These are phyloP conservation scores for baker's yeast (Saccharomyces cerevisiae) DNA, from an alignment of 805 yeast genomes.

Conservation along the genomic window DNA sequence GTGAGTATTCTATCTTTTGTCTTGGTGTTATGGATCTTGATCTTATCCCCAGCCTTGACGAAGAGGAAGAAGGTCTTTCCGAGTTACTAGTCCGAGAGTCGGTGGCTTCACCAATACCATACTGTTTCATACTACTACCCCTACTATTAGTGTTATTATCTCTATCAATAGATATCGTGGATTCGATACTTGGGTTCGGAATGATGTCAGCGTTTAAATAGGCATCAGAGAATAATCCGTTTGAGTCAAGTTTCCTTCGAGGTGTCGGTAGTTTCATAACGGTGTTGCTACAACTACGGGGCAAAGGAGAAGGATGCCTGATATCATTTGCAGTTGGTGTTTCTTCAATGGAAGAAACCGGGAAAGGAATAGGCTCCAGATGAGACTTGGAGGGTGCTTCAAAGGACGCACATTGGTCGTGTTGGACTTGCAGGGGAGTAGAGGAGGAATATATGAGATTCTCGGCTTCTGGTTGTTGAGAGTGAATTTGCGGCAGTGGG, in stretches of 20 bases:
- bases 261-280: constrained; percentile 16
- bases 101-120: constrained; percentile 6
- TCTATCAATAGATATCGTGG: not conserved
- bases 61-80: constrained; percentile 24
- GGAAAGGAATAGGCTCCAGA: not conserved
- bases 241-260: constrained; percentile 9
- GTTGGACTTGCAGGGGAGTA: not conserved
- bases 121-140: not conserved
- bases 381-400: not conserved
- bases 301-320: not conserved
- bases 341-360: not conserved
- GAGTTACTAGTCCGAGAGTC: constrained; percentile 12
- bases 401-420: not conserved
- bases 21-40: constrained; percentile 22
- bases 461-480: not conserved
- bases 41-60: constrained; percentile 24
- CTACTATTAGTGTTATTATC: constrained; percentile 5
- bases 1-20: constrained; percentile 11
- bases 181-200: constrained; percentile 26
- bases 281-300: not conserved
- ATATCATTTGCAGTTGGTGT: not conserved
- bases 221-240: constrained; percentile 34
- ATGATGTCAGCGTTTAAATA: constrained; percentile 36
- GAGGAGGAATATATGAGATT: not conserved
- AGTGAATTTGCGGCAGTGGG: not conserved